Evolutionary conservation across 805 yeast genomes (phyloP).

Genomic region (Kuraishia capsulata): DNA sequence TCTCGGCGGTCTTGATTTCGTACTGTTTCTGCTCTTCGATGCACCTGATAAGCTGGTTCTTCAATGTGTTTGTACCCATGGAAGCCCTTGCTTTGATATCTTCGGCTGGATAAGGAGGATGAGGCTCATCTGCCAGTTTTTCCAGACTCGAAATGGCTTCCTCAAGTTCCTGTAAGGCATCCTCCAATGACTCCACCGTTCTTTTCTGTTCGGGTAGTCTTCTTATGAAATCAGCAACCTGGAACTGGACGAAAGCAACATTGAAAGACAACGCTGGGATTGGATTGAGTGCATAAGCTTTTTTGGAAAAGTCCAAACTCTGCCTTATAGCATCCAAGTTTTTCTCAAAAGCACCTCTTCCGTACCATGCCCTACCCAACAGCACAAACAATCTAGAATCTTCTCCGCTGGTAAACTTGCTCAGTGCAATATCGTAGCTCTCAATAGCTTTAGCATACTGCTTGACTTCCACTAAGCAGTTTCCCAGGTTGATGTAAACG

Average conservation of each 20-base stretch:
- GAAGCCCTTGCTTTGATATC: slow-evolving; percentile 83
- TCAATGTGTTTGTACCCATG: slow-evolving; percentile 70
- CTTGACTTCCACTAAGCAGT: slow-evolving; percentile 73
- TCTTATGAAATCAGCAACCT: slow-evolving; percentile 74
- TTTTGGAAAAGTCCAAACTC: slow-evolving; percentile 53
- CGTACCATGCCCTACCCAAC: slow-evolving; percentile 84
- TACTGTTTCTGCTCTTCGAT: slow-evolving; percentile 64
- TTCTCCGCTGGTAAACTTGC: slow-evolving; percentile 49
- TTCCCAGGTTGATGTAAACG: slow-evolving; percentile 79
- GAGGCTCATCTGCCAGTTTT: slow-evolving; percentile 45
- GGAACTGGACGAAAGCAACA: slow-evolving; percentile 75
- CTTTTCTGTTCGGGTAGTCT: slow-evolving; percentile 54
- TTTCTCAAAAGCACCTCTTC: slow-evolving; percentile 64
- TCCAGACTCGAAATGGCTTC: slow-evolving; percentile 53
- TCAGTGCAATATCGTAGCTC: slow-evolving; percentile 72
- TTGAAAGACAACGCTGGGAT: slow-evolving; percentile 57
- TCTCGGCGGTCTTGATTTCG: slow-evolving; percentile 65
- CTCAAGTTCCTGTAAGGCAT: slow-evolving; percentile 45
- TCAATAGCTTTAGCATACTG: slow-evolving; percentile 85
- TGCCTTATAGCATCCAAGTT: slow-evolving; percentile 49
- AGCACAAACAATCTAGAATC: slow-evolving; percentile 63
- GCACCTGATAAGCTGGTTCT: slow-evolving; percentile 60
- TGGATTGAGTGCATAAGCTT: slow-evolving; percentile 37
- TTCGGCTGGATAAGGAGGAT: slow-evolving; percentile 70
- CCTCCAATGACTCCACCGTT: slow-evolving; percentile 49